Evolutionary conservation across 768 basidiomycete species (phyloP), one percentile per base, ranked within the genome.

Genomic region (Lentinula boryana): DNA sequence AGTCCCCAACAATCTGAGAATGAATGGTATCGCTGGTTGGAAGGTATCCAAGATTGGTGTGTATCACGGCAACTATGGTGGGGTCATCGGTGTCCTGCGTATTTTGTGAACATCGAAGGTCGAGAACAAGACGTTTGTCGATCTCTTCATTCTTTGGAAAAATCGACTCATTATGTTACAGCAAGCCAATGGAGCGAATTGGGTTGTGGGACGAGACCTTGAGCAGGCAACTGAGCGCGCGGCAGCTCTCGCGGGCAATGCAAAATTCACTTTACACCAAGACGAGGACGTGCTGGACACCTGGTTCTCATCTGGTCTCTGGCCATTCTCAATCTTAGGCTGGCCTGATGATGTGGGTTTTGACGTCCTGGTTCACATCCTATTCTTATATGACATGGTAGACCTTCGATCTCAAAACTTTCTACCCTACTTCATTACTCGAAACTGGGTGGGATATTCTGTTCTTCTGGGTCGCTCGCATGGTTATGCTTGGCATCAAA

Each of bases 391-490:
- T 32, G 50, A 5, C 33, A 62, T 49, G 50, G 21, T 63, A 93
- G 92, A 95, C 93, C 0, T 63, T 75, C 4, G 96, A 98, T 70
- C 66, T 93, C 44, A 72, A 86, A 64, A 77, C 79, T 33, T 98
- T 92, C 78, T 99, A 95, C 72, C 97, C 97, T 0, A 76, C 92
- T 2, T 84, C 87, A n/a, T 66, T 98, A 48, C 84, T 98, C 33
- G 97, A 98, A 76, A 99, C 97, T 0, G 97, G 97, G 50, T 98
- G 97, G 96, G 97, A 98, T 64, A 98, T 98, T 68, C 74, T 99
- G n/a, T 95, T 95, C 82, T 98, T 98, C 84, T 99, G 97, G 97
- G 96, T 98, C 6, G 95, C 97, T 15, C 89, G 97, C 46, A 99
- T 98, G 96, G 96, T 91, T 53, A 76, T 99, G 68, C 85, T 98